Conservation (phyloP, 2,329 filamentous ascomycete species). For the Stagonosporopsis tanaceti region DNA sequence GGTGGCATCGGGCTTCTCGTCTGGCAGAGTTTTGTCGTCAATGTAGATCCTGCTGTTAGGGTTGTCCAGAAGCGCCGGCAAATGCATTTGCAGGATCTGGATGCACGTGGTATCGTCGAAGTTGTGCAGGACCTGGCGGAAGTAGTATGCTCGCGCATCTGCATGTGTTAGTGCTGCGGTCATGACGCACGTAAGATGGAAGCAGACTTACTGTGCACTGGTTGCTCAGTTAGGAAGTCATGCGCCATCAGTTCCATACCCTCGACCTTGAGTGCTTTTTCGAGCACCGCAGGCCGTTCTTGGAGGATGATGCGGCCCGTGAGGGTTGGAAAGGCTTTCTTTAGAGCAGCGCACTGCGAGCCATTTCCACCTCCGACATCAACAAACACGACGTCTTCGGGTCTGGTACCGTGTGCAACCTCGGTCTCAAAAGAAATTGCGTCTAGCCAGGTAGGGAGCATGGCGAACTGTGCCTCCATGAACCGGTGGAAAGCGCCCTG, state of each 20-base stretch:
- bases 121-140: constrained; percentile 12
- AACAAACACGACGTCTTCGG: constrained; percentile 4
- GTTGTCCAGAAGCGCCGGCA: constrained; percentile 5
- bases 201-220: constrained; percentile 3
- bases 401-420: not conserved
- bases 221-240: constrained; percentile 9
- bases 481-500: constrained; percentile 13
- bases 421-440: constrained; percentile 9
- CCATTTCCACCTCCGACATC: constrained; percentile 15
- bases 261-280: not conserved
- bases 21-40: constrained; percentile 5
- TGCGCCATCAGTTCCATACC: constrained; percentile 13
- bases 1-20: not conserved
- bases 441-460: constrained; percentile 6
- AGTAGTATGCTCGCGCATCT: constrained; percentile 17
- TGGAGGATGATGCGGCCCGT: constrained; percentile 7
- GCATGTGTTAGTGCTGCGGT: not conserved
- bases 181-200: not conserved
- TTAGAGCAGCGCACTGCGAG: constrained; percentile 11
- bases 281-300: constrained; percentile 6
- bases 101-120: constrained; percentile 9
- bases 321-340: not conserved
- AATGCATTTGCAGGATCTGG: constrained; percentile 17
- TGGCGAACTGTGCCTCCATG: constrained; percentile 7
- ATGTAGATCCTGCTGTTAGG: constrained; percentile 6